Base-by-base conservation (phyloP, 1,284 basidiomycete genomes). In the Wallemia mellicola region DNA sequence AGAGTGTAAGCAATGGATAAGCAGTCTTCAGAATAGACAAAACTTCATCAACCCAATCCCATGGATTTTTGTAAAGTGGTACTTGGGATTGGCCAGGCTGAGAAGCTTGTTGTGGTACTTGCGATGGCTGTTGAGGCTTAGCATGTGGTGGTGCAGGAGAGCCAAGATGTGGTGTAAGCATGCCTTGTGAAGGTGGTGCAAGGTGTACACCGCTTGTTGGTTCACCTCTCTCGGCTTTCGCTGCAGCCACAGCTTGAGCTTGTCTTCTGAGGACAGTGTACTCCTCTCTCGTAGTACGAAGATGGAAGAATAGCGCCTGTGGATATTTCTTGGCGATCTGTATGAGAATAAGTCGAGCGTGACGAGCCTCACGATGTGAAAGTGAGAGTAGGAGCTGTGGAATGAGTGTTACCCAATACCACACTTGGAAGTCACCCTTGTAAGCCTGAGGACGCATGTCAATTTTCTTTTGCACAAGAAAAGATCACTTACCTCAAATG, bases 331-430 rank as follows among this genome's bases (percentile, higher is more conserved):
- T 89, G 38, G 92, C 91, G 60, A 99, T 78, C 64, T 86, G 85
- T 62, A 92, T 75, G 57, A 99, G 75, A 59, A 98, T 78, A 68
- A 84, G 82, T 19, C 89, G 79, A 0, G 89, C 92, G 68, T 92
- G 91, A 65, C 86, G 86, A 28, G 86, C 82, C 71, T 99, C 94
- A 58, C 86, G 79, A 63, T 92, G 83, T 5, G 85, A 85, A 26
- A 98, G 76, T 1, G 89, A 88, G 59, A 86, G 71, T 63, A 91
- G 81, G n/a, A 99, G 76, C 67, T 99, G 94, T 17, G 94, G 94
- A 58, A 96, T 91, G 60, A 96, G 76, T 1, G 91, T 86, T 65
- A 98, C 94, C 94, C 94, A 99, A 71, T 89, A 95, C 94, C 94
- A 99, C 64, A 86, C 85, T 14, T 89, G 89, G 5, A 86, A 80